Conservation (phyloP, 1,284 basidiomycete species). For the Rhodotorula sp. region DNA sequence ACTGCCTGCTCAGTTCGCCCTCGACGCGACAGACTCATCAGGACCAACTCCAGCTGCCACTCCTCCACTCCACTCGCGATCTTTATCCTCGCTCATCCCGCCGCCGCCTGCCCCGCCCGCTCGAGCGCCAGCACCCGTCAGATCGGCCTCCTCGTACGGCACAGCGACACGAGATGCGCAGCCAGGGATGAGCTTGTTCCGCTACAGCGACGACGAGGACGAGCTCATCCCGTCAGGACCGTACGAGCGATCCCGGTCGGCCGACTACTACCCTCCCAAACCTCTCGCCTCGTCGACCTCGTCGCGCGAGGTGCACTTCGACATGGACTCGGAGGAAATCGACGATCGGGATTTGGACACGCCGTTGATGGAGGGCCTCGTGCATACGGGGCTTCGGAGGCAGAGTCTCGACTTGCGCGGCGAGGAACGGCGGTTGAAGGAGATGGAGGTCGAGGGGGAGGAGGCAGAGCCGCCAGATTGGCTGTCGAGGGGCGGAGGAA, state of each 20-base stretch:
- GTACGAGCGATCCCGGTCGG: no score
- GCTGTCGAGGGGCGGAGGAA: conserved; percentile 62
- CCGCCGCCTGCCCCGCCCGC: conserved; percentile 7
- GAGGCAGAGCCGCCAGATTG: conserved; percentile 51
- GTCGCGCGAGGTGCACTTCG: conserved; percentile 49
- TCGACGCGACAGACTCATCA: conserved; percentile 1
- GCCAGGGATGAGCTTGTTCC: background rate
- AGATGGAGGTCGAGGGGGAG: conserved; percentile 49
- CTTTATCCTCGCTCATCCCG: conserved; percentile 2
- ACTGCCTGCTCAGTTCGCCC: conserved; percentile 7
- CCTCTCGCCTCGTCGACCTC: conserved; percentile 40
- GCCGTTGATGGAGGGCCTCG: conserved; percentile 31
- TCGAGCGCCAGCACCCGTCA: background rate
- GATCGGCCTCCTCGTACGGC: background rate
- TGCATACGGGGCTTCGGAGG: conserved; percentile 27
- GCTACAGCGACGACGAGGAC: conserved; percentile 16
- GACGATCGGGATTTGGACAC: conserved; percentile 25
- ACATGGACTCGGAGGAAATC: conserved; percentile 41
- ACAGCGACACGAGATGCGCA: background rate
- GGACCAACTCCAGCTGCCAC: background rate
- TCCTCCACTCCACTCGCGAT: background rate
- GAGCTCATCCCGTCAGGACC: conserved; percentile 4
- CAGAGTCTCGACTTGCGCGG: conserved; percentile 23
- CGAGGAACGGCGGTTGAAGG: conserved; percentile 25
- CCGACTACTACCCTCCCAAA: conserved; percentile 25